Evolutionary conservation across 2,329 filamentous ascomycete genomes (phyloP).

Genomic region (Ascocoryne sarcoides): DNA sequence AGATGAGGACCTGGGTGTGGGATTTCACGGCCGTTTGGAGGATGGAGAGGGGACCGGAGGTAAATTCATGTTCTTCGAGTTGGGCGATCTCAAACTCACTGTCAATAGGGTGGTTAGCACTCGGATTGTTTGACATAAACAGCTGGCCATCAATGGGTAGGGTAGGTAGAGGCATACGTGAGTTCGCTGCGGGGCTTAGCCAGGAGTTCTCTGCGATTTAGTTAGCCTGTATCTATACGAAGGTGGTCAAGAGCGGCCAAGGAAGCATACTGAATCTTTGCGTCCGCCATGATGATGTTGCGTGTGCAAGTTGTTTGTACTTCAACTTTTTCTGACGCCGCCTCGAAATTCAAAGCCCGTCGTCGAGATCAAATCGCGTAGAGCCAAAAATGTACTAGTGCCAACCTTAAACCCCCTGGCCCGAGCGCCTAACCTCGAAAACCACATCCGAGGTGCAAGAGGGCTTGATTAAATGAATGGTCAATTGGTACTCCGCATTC

Average conservation of each 20-base stretch:
- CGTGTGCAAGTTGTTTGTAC: conserved; percentile 18
- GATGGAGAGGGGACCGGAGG: conserved; percentile 76
- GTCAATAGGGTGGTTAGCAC: conserved; percentile 18
- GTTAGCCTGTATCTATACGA: conserved; percentile 13
- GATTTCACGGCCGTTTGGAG: conserved; percentile 93
- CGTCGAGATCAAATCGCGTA: conserved; percentile 18
- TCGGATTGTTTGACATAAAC: too few relatives aligned
- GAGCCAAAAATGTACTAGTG: conserved; percentile 16
- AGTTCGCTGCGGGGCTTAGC: conserved; percentile 83
- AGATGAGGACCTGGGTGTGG: conserved; percentile 93
- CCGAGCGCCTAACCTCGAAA: conserved; percentile 10
- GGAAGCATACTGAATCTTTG: conserved; percentile 57
- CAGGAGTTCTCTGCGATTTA: conserved; percentile 63
- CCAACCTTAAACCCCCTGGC: conserved; percentile 9
- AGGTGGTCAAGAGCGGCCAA: background rate
- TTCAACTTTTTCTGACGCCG: conserved; percentile 7
- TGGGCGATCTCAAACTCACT: conserved; percentile 89
- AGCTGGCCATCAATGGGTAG: too few relatives aligned
- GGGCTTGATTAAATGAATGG: background rate
- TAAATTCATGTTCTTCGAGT: conserved; percentile 71
- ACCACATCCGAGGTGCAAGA: conserved; percentile 12
- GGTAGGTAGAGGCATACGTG: conserved; percentile 54
- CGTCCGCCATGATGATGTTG: conserved; percentile 48
- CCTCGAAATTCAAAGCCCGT: conserved; percentile 5
- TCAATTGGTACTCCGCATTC: conserved; percentile 13